Conservation (phyloP, 164 flowering plant species). For the Macadamia integrifolia region DNA sequence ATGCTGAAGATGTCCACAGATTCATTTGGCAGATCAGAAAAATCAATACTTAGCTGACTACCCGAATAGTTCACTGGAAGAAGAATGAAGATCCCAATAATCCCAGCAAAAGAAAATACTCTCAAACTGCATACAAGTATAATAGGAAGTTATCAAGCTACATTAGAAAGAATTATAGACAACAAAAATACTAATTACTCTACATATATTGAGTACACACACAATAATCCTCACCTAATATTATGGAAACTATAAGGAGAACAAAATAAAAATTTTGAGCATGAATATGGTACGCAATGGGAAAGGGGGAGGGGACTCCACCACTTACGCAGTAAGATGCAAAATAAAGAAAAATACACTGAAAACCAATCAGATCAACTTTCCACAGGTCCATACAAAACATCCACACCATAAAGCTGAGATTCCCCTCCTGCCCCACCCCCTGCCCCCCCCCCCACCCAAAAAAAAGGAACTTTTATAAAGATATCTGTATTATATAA, state of each 20-base stretch:
- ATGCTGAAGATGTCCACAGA: conserved; percentile 82
- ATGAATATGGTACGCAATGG: not conserved
- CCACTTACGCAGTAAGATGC: no score
- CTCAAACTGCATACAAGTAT: conserved; percentile 57
- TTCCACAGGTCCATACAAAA: no score
- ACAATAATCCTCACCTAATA: not conserved
- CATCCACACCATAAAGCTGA: no score
- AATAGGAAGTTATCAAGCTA: not conserved
- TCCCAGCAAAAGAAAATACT: conserved; percentile 67
- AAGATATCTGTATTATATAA: not conserved
- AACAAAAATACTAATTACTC: not conserved
- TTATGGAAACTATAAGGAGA: not conserved
- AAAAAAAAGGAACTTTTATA: no score
- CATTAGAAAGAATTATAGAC: not conserved
- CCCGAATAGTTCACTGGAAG: conserved; percentile 81
- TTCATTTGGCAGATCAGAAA: conserved; percentile 49
- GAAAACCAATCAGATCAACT: no score
- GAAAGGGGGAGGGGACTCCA: no score
- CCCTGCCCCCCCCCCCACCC: no score
- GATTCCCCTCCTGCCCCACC: no score
- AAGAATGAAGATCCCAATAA: conserved; percentile 70
- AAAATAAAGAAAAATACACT: no score
- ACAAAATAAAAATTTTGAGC: not conserved
- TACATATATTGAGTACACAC: no score
- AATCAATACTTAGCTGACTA: conserved; percentile 48